A percentile compares a stretch with the other conserved stretches of the same genome.
Evolutionary conservation across 2,329 filamentous ascomycete species (phyloP).

Genomic region (Pseudogymnoascus sp.): DNA sequence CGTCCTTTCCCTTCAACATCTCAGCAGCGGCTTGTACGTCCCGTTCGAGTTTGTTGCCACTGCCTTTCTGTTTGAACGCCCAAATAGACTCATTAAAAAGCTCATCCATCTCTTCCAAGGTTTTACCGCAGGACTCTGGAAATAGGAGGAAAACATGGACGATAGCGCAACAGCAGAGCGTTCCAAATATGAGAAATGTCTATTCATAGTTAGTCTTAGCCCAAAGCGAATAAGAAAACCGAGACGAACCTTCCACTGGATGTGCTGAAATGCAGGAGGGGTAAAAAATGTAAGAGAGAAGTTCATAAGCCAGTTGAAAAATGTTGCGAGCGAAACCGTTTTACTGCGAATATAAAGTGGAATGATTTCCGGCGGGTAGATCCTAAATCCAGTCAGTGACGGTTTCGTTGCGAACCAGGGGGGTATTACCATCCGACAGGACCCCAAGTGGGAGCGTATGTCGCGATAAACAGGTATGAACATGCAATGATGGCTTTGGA

Average conservation of each 20-base stretch:
- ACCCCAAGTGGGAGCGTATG: conserved; percentile 52
- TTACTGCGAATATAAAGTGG: conserved; percentile 61
- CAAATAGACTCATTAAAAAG: conserved; percentile 47
- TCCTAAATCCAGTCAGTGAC: conserved; percentile 13
- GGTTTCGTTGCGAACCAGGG: neutral
- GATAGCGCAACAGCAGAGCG: conserved; percentile 60
- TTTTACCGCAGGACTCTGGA: conserved; percentile 61
- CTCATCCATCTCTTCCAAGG: conserved; percentile 65
- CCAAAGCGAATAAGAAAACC: neutral
- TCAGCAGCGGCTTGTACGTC: neutral
- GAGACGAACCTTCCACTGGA: conserved; percentile 41
- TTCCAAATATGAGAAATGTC: conserved; percentile 65
- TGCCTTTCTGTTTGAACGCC: conserved; percentile 8
- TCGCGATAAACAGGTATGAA: conserved; percentile 63
- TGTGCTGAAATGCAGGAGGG: conserved; percentile 40
- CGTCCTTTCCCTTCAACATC: neutral
- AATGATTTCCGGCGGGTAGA: conserved; percentile 58
- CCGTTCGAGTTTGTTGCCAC: neutral
- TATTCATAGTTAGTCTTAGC: neutral
- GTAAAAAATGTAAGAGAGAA: conserved; percentile 51
- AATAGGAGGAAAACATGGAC: conserved; percentile 58
- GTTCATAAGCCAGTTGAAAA: conserved; percentile 67
- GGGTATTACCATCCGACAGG: conserved; percentile 27
- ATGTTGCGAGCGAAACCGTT: conserved; percentile 63
- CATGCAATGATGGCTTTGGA: conserved; percentile 60